Base-by-base conservation (phyloP, 2,329 filamentous ascomycete species). In the Akanthomyces lecanii region DNA sequence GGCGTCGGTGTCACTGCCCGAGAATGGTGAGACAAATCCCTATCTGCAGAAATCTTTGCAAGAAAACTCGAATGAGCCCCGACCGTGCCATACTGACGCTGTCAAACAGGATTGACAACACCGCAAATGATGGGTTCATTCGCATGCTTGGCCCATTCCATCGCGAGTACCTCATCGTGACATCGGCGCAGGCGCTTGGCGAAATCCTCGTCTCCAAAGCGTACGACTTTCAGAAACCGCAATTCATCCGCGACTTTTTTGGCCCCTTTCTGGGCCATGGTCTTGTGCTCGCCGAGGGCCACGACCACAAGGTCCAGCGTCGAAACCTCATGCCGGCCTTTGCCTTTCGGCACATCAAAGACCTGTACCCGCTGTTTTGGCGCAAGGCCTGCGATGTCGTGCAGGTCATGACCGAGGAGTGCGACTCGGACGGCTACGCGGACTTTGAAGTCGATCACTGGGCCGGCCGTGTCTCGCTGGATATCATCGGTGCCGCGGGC, bases 401-500 rank as follows among this genome's bases (percentile, higher is more conserved):
- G 23, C 40, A 61, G 18, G 59, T 28, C 14, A 54, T 54, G 50
- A 54, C 42, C 10, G 4, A 61, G 4, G 23, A 30, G 40, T 54
- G 25, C 21, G 16, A 55, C 36, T 42, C 38, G 25, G 38, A 54
- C 5, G 59, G 40, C 23, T 36, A 38, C 4, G 59, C 59, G 14
- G 59, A 54, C 4, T 28, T 61, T 5, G 50, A 54, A 18, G 40
- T 48, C 28, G 59, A 47, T 12, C 58, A 61, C 33, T 87, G 82
- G 82, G 77, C 78, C 0, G 81, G 78, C 68, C 79, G 81, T 38
- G 79, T 81, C 1, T 84, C 84, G 0, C 74, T 88, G 0, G 84
- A 87, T 63, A 86, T 87, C 28, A 85, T 88, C 64, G 85, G 84
- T 0, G 71, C 82, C 10, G 83, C 85, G 0, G 84, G 83, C 14